Conservation (phyloP, 805 yeast species). For the Saccharomycopsis fibuligera region DNA sequence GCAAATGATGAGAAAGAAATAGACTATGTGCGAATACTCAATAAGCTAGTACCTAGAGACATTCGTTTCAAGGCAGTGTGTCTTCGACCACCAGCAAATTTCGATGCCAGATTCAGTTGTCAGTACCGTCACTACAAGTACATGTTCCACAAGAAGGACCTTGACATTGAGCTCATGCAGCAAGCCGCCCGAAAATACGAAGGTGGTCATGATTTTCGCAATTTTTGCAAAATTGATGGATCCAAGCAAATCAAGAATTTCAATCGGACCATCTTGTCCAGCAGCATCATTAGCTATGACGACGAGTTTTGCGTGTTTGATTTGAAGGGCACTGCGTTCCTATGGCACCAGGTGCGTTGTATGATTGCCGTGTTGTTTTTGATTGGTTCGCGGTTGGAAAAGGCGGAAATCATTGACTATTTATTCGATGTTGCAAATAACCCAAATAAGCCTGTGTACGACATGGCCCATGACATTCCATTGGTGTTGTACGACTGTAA, state of each 20-base stretch:
- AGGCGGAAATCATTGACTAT: conserved; percentile 47
- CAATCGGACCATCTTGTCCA: conserved; percentile 44
- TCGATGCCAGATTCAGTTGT: conserved; percentile 94
- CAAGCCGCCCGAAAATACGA: conserved; percentile 54
- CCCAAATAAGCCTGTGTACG: conserved; percentile 72
- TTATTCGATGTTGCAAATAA: conserved; percentile 50
- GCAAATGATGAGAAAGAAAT: conserved; percentile 60
- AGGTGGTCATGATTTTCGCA: conserved; percentile 87
- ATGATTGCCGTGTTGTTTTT: conserved; percentile 81
- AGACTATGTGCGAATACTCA: conserved; percentile 69
- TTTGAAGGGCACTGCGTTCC: conserved; percentile 79
- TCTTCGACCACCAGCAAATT: conserved; percentile 71
- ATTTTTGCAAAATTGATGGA: conserved; percentile 92
- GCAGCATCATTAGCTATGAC: conserved; percentile 5
- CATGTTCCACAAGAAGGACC: conserved; percentile 47
- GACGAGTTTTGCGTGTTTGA: conserved; percentile 61
- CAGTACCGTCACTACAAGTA: conserved; percentile 80
- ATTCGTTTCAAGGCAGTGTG: conserved; percentile 78
- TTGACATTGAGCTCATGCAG: conserved; percentile 64
- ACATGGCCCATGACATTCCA: conserved; percentile 88
- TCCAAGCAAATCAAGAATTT: conserved; percentile 85
- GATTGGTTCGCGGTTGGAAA: conserved; percentile 74
- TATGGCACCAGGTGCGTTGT: conserved; percentile 97
- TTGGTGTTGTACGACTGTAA: conserved; percentile 80
- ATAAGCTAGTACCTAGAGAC: conserved; percentile 73